Evolutionary conservation across 2,329 filamentous ascomycete species (phyloP).

Genomic region (Phoma sp.): DNA sequence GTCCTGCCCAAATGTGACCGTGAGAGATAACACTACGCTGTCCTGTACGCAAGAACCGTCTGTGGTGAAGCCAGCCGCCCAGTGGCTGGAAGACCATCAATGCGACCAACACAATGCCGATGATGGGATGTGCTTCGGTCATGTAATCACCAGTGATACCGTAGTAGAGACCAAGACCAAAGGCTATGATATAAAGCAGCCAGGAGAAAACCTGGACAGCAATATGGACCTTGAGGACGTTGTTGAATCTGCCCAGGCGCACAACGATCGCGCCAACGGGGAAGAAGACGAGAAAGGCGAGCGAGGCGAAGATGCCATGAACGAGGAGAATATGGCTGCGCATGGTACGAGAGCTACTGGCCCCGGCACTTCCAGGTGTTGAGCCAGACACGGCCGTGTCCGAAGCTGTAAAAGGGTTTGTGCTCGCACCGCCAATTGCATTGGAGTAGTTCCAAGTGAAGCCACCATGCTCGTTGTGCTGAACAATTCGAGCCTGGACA

Average conservation of each 20-base stretch:
- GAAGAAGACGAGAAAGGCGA: constrained; percentile 49
- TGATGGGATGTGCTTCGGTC: constrained; percentile 55
- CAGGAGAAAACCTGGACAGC: constrained; percentile 55
- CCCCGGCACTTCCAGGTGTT: constrained; percentile 25
- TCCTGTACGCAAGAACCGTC: constrained; percentile 53
- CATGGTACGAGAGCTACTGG: neutral
- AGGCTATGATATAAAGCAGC: constrained; percentile 53
- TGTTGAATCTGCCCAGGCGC: constrained; percentile 45
- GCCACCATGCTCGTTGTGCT: constrained; percentile 5
- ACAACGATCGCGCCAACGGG: constrained; percentile 50
- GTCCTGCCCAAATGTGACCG: constrained; percentile 61
- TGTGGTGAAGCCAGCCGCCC: constrained; percentile 59
- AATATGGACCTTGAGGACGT: constrained; percentile 49
- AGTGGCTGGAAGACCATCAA: constrained; percentile 61
- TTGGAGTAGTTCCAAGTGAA: constrained; percentile 16
- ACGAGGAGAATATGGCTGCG: constrained; percentile 29
- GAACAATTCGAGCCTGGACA: constrained; percentile 17
- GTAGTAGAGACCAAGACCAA: constrained; percentile 58
- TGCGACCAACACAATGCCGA: constrained; percentile 57
- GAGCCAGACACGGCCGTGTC: constrained; percentile 17
- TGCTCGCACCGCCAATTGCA: constrained; percentile 17
- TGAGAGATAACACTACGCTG: constrained; percentile 53
- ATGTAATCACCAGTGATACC: constrained; percentile 44
- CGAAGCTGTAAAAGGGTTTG: constrained; percentile 14
- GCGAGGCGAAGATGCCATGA: constrained; percentile 46